phyloP scores from a whole-genome alignment of 1,139 yeast species.

The Lodderomyces margitis region DNA sequence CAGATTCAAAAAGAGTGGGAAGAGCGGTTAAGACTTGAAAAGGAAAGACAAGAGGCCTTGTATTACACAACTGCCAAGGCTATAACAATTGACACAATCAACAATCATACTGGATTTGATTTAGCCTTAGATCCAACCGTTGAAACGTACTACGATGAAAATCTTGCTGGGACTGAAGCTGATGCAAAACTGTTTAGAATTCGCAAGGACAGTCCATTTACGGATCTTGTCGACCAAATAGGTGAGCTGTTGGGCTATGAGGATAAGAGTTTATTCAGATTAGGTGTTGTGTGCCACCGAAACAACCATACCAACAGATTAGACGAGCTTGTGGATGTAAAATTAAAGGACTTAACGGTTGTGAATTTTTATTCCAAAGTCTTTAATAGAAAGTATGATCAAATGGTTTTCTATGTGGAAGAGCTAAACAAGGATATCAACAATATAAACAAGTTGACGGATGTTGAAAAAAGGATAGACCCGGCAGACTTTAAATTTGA shows the following conservation, averaged over 20 bases:
- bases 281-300: slow-evolving; percentile 68
- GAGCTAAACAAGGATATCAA: slow-evolving; percentile 36
- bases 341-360: slow-evolving; percentile 27
- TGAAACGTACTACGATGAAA: slow-evolving; percentile 45
- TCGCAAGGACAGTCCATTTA: slow-evolving; percentile 55
- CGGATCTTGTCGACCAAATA: slow-evolving; percentile 49
- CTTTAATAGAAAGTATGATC: slow-evolving; percentile 42
- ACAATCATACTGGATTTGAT: slow-evolving; percentile 72
- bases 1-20: slow-evolving; percentile 62
- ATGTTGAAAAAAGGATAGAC: slow-evolving; percentile 9
- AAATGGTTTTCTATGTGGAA: slow-evolving; percentile 50
- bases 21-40: slow-evolving; percentile 55
- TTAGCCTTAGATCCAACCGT: slow-evolving; percentile 60
- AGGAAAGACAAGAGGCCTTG: slow-evolving; percentile 76
- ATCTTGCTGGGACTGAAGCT: slow-evolving; percentile 44
- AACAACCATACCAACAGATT: slow-evolving; percentile 74
- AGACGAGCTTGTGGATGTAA: slow-evolving; percentile 47
- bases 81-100: slow-evolving; percentile 51
- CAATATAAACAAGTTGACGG: slow-evolving; percentile 17
- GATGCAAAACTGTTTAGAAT: slow-evolving; percentile 54
- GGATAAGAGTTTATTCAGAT: slow-evolving; percentile 40
- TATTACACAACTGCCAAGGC: slow-evolving; percentile 63
- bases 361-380: slow-evolving; percentile 40
- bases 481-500: slow-evolving; percentile 29
- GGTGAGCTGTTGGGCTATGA: slow-evolving; percentile 43